phyloP scores from a whole-genome alignment of 345 rosid genomes.

The Pugionium cornutum region DNA sequence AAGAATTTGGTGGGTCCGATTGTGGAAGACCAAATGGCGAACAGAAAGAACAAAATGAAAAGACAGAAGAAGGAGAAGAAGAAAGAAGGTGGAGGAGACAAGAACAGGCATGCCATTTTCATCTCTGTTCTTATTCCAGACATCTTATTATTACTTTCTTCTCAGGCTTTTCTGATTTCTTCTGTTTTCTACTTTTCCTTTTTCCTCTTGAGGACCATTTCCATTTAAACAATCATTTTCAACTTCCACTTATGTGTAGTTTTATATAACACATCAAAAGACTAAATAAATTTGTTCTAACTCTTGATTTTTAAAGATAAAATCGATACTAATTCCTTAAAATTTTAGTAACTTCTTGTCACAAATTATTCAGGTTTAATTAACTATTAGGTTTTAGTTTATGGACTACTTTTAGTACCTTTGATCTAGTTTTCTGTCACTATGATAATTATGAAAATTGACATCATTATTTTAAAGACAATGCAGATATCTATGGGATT shows the following conservation, averaged over 20 bases:
- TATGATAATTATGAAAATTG: not conserved
- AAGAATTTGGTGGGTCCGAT: constrained; percentile 40
- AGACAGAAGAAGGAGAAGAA: constrained; percentile 23
- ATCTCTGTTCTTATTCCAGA: constrained; percentile 29
- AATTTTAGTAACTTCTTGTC: not conserved
- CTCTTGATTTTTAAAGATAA: not conserved
- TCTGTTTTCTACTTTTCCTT: constrained; percentile 23
- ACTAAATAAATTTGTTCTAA: not conserved
- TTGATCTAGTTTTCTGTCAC: too few relatives aligned
- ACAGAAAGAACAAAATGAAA: constrained; percentile 44
- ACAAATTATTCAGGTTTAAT: not conserved
- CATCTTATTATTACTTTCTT: constrained; percentile 47
- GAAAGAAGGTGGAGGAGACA: constrained; percentile 50
- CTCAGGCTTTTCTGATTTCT: constrained; percentile 40
- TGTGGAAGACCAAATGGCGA: constrained; percentile 44
- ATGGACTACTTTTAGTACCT: too few relatives aligned
- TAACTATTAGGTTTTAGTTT: not conserved
- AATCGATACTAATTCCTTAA: not conserved
- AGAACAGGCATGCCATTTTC: constrained; percentile 46
- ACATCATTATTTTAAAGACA: too few relatives aligned
- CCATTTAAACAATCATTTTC: constrained; percentile 39
- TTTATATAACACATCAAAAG: not conserved
- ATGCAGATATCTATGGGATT: too few relatives aligned
- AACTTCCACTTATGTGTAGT: constrained; percentile 17
- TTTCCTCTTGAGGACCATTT: constrained; percentile 30